Evolutionary conservation across 306 rosid genomes (phyloP).

Genomic region (Luffa acutangula): DNA sequence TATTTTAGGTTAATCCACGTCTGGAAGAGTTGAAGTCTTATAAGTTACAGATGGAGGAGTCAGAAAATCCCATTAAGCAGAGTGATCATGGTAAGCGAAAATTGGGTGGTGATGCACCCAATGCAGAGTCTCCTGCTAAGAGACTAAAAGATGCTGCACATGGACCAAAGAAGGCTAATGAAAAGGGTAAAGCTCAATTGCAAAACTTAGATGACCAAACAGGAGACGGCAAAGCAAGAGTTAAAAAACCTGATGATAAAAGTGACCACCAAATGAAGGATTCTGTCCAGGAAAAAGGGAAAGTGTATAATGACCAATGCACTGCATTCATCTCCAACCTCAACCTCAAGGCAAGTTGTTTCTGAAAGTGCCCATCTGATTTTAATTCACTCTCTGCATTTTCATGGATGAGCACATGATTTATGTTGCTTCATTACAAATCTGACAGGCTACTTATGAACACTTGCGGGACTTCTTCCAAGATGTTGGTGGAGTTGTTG

Average conservation of each 20-base stretch:
- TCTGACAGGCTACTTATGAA: constrained; percentile 57
- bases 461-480: constrained; percentile 62
- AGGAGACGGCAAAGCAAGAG: constrained; percentile 27
- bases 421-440: background rate
- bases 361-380: background rate
- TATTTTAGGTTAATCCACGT: constrained; percentile 56
- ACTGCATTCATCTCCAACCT: constrained; percentile 79
- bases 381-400: background rate
- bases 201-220: constrained; percentile 23
- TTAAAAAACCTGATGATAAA: constrained; percentile 23
- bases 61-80: constrained; percentile 38
- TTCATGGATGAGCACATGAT: background rate
- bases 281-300: constrained; percentile 26
- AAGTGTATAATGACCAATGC: constrained; percentile 66
- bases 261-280: constrained; percentile 32
- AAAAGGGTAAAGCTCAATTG: constrained; percentile 31
- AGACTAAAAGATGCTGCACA: constrained; percentile 39
- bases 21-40: constrained; percentile 57
- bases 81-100: constrained; percentile 60
- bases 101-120: constrained; percentile 33
- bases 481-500: constrained; percentile 80
- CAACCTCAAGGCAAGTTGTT: constrained; percentile 37
- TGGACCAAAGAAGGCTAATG: constrained; percentile 30
- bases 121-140: constrained; percentile 50
- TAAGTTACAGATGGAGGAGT: constrained; percentile 65